Percentiles rank a stretch among this genome's conserved stretches.
Evolutionary conservation across 164 flowering plant genomes (phyloP).

Genomic region (Macadamia integrifolia): DNA sequence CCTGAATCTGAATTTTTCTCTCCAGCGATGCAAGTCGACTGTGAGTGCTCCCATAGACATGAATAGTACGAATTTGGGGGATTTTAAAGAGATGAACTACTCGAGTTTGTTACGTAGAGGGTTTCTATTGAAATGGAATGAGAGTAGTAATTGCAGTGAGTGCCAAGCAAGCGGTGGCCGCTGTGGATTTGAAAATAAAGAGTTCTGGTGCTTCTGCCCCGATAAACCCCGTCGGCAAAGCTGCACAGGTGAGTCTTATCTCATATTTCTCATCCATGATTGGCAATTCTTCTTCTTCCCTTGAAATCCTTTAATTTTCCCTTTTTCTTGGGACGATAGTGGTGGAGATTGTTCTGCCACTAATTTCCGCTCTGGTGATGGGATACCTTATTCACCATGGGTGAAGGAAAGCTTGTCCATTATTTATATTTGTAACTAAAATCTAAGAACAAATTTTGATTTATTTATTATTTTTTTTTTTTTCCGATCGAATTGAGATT

Average conservation of each 20-base stretch:
- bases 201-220: constrained; percentile 39
- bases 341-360: too few relatives aligned
- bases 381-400: too few relatives aligned
- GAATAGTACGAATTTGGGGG: background rate
- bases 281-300: background rate
- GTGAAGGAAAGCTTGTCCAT: too few relatives aligned
- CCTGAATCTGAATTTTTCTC: constrained; percentile 16
- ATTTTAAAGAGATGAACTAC: constrained; percentile 14
- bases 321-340: too few relatives aligned
- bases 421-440: too few relatives aligned
- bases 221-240: constrained; percentile 27
- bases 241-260: constrained; percentile 21
- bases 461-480: too few relatives aligned
- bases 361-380: too few relatives aligned
- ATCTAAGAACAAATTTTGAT: too few relatives aligned
- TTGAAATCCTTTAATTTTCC: too few relatives aligned
- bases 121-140: constrained; percentile 41
- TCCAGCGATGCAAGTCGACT: constrained; percentile 22
- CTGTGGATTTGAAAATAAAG: constrained; percentile 36
- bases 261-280: too few relatives aligned
- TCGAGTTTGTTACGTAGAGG: constrained; percentile 29
- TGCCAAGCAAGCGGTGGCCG: constrained; percentile 35
- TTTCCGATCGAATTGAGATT: too few relatives aligned
- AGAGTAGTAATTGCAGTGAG: constrained; percentile 28
- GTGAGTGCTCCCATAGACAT: constrained; percentile 30